Conservation (phyloP, 441 rosid species). For the Populus tomentosa region DNA sequence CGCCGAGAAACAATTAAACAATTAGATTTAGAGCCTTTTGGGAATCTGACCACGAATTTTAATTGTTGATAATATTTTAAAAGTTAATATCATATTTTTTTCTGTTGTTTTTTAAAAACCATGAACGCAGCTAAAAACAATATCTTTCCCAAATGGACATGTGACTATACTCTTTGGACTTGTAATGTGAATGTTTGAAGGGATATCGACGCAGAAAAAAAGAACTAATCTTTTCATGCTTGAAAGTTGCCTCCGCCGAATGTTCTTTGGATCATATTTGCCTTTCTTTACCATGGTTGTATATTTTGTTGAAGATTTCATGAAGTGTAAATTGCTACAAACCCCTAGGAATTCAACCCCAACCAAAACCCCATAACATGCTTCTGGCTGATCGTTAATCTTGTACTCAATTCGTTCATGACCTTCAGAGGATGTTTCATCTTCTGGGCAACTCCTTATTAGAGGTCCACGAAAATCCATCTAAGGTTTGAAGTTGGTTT, state of each 20-base stretch:
- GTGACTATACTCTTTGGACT: neutral
- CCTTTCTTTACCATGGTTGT: neutral
- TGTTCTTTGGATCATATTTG: neutral
- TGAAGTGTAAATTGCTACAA: neutral
- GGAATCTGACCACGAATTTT: too few relatives aligned
- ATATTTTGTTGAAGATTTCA: neutral
- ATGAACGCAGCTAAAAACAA: too few relatives aligned
- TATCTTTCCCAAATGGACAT: too few relatives aligned
- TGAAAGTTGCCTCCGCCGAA: neutral
- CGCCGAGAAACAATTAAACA: neutral
- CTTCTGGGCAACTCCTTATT: slow-evolving; percentile 3
- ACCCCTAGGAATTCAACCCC: slow-evolving; percentile 2
- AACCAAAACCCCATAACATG: neutral
- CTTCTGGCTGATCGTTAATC: neutral
- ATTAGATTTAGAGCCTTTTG: neutral
- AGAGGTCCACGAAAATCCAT: slow-evolving; percentile 23
- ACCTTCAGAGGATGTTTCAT: neutral
- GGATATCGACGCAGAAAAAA: neutral
- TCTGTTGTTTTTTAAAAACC: too few relatives aligned
- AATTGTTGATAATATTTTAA: too few relatives aligned
- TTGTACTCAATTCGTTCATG: neutral
- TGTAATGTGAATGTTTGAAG: neutral
- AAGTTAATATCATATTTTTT: too few relatives aligned
- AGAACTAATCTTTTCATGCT: neutral
- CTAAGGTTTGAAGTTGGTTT: slow-evolving; percentile 23